A percentile compares a stretch with the other conserved stretches of the same genome.
Evolutionary conservation across 2,329 filamentous ascomycete genomes (phyloP).

Genomic region (Onygenales sp.): DNA sequence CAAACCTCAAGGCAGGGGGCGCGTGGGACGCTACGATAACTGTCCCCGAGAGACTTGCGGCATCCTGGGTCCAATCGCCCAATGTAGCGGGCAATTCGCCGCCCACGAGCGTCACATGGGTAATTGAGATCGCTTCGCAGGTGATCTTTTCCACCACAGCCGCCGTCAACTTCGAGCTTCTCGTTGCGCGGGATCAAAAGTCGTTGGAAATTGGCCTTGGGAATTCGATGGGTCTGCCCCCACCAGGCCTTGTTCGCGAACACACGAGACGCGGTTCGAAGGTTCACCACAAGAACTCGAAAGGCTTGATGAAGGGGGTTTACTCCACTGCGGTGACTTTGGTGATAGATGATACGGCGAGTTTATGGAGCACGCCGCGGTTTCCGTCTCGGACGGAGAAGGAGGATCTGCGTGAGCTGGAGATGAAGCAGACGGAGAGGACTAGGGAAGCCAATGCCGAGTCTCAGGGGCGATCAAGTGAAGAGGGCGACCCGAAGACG

Average conservation of each 20-base stretch:
- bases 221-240: constrained; percentile 43
- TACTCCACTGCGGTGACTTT: constrained; percentile 73
- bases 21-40: constrained; percentile 71
- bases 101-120: constrained; percentile 60
- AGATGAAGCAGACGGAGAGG: constrained; percentile 13
- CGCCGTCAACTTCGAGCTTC: constrained; percentile 75
- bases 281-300: constrained; percentile 6
- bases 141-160: constrained; percentile 88
- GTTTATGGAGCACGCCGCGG: constrained; percentile 84
- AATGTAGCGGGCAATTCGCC: constrained; percentile 19
- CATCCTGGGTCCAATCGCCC: constrained; percentile 50
- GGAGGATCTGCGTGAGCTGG: constrained; percentile 32
- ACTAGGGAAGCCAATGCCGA: constrained; percentile 16
- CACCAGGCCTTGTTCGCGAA: constrained; percentile 65
- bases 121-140: constrained; percentile 85
- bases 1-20: constrained; percentile 89
- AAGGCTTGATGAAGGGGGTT: constrained; percentile 49
- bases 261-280: constrained; percentile 56
- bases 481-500: constrained; percentile 17
- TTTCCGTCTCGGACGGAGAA: constrained; percentile 54
- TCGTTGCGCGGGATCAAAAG: constrained; percentile 77
- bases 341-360: constrained; percentile 76
- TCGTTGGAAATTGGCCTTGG: constrained; percentile 61
- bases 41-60: constrained; percentile 57
- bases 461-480: constrained; percentile 4